A percentile compares a stretch with the other conserved stretches of the same genome.
Evolutionary conservation across 257 asterid genomes (phyloP).

Genomic region (Solanum sejunctum): DNA sequence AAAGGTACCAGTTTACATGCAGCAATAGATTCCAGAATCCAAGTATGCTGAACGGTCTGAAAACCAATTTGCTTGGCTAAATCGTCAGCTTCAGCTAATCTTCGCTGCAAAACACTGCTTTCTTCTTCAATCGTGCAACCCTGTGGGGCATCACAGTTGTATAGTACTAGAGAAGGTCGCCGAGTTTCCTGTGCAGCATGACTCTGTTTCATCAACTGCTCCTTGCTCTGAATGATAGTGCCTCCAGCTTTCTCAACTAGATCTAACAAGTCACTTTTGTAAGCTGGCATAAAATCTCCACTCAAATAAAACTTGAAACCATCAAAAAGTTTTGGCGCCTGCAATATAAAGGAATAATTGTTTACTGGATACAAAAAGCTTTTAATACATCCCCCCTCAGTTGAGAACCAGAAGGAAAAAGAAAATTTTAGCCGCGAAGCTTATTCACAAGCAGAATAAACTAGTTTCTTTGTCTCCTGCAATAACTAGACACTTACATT

Average conservation of each 20-base stretch:
- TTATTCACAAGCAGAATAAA: neutral
- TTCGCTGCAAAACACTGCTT: constrained; percentile 10
- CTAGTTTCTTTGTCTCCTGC: neutral
- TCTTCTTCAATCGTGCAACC: constrained; percentile 24
- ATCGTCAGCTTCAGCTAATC: constrained; percentile 35
- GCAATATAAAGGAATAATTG: neutral
- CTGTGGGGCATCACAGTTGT: constrained; percentile 27
- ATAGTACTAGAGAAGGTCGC: constrained; percentile 29
- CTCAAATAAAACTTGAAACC: constrained; percentile 44
- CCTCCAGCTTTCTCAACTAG: constrained; percentile 72
- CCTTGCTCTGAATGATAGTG: constrained; percentile 22
- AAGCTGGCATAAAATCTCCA: constrained; percentile 52
- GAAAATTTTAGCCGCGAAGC: neutral
- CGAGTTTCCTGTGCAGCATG: neutral
- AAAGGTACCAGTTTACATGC: constrained; percentile 19
- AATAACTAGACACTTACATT: constrained; percentile 18
- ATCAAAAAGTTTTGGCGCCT: constrained; percentile 70
- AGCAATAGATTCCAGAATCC: constrained; percentile 88
- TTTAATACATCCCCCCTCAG: neutral
- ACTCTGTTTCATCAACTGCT: constrained; percentile 12
- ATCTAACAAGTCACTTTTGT: constrained; percentile 52
- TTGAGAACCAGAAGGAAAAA: neutral
- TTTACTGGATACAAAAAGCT: neutral
- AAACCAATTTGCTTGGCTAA: constrained; percentile 22
- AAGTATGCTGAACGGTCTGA: constrained; percentile 50